Conservation (phyloP, 495 filamentous ascomycete species). For the Penicillium mononematosum region DNA sequence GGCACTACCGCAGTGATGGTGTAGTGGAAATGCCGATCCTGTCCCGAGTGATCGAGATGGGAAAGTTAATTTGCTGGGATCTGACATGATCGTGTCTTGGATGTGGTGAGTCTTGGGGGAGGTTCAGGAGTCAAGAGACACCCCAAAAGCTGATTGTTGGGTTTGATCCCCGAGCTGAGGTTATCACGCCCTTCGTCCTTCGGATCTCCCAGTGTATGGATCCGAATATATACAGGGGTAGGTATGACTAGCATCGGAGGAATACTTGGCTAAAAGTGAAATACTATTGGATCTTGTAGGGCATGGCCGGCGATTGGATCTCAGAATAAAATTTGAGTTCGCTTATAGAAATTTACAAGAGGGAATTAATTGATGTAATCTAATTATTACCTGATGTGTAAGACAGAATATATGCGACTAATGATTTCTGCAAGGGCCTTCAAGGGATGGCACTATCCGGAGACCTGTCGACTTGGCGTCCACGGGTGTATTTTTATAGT, state of each 20-base stretch:
- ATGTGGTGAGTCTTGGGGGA: not conserved
- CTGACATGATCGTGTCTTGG: constrained; percentile 21
- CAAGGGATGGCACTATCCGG: constrained; percentile 6
- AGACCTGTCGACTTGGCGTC: constrained; percentile 11
- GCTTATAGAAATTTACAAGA: not conserved
- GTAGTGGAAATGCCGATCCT: not conserved
- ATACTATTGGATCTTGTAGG: not conserved
- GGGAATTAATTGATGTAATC: not conserved
- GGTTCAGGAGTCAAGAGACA: not conserved
- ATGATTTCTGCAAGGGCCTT: constrained; percentile 10
- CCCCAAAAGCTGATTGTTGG: not conserved
- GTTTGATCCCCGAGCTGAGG: not conserved
- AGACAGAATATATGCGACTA: not conserved
- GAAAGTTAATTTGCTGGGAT: not conserved
- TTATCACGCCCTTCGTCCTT: not conserved
- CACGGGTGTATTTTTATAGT: not conserved
- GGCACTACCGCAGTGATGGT: constrained; percentile 12
- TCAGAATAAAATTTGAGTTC: not conserved
- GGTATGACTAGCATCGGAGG: not conserved
- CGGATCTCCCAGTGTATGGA: not conserved
- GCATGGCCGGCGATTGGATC: too few species aligned
- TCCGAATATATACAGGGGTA: not conserved
- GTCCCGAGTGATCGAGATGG: constrained; percentile 7
- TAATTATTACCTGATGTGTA: not conserved
- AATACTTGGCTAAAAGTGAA: not conserved